Evolutionary conservation across 257 asterid genomes (phyloP), one percentile per base, ranked within the genome.

Genomic region (Solanum microdontum): DNA sequence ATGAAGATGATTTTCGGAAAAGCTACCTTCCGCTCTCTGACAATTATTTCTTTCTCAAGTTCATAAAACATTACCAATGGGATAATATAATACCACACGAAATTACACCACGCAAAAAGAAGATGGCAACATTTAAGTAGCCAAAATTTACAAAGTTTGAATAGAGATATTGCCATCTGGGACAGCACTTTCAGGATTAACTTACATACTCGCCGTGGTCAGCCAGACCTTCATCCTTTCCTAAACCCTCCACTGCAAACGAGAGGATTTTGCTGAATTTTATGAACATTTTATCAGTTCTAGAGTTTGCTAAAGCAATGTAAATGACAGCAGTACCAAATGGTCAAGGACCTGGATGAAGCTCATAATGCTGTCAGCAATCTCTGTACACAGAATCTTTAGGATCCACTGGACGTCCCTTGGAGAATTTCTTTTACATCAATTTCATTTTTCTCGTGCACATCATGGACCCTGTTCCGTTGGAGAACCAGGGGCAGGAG

Each of bases 401-500:
- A 80, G 17, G 69, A 48, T 48, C 7, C 69, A 17, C 28, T 11
- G 28, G 69, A 82, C 13, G 43, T 72, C 80, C 74, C 39, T 26
- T 11, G 23, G 37, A 12, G 5, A 66, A 39, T 23, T 26, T 6
- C 55, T 55, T 74, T 23, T 28, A 36, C 21, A 24, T 39, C 64
- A n/a, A 33, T 84, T 21, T 28, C 24, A 28, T 48, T 80, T 45
- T 14, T 19, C 40, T 9, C 19, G 30, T 23, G 82, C 70, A 19
- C 82, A 70, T 89, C 30, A 74, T 58, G 62, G 86, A 75, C 23
- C 60, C 60, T 34, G 82, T 84, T 90, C 93, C 30, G 87, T 86
- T 6, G 92, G 92, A 39, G 92, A 91, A 45, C 91, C 88, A 11
- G 92, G 91, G 76, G 76, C 69, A 40, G 88, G 58, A 17, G 93